phyloP scores from a whole-genome alignment of 2,329 filamentous ascomycete genomes.

The Ampelomyces quisqualis region DNA sequence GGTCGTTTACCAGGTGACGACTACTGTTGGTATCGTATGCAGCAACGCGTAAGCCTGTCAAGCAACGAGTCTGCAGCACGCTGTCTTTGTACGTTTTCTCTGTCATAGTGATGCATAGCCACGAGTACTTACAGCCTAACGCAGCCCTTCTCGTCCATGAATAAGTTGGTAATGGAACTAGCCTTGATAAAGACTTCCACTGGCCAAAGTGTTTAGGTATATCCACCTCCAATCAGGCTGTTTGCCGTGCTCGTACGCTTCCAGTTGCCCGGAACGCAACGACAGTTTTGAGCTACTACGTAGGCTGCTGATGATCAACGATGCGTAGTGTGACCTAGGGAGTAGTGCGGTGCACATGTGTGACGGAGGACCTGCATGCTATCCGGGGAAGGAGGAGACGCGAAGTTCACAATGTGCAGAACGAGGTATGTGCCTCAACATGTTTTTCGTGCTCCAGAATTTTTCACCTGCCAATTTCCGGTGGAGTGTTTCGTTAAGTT shows the following conservation, averaged over 20 bases:
- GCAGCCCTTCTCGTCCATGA: conserved; percentile 2
- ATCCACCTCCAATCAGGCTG: conserved; percentile 3
- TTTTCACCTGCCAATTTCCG: neutral
- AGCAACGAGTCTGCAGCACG: conserved; percentile 24
- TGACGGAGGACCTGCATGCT: conserved; percentile 17
- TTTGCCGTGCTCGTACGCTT: conserved; percentile 1
- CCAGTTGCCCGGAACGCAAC: conserved; percentile 9
- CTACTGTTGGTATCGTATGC: conserved; percentile 5
- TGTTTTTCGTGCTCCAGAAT: neutral
- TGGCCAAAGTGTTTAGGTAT: conserved; percentile 4
- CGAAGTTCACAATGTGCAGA: conserved; percentile 14
- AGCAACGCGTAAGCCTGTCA: conserved; percentile 34
- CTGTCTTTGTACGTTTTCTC: conserved; percentile 15
- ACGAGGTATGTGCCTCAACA: conserved; percentile 12
- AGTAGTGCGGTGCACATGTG: conserved; percentile 17
- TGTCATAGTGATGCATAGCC: conserved; percentile 14
- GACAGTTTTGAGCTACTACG: conserved; percentile 10
- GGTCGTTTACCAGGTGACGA: neutral
- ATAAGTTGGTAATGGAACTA: conserved; percentile 2
- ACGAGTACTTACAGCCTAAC: conserved; percentile 9
- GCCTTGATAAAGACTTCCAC: conserved; percentile 3
- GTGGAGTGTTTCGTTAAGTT: neutral
- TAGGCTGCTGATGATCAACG: conserved; percentile 12
- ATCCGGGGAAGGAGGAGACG: conserved; percentile 28
- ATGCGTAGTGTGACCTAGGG: conserved; percentile 14